Conservation (phyloP, 1,139 yeast genomes). For the Scheffersomyces insectosa region DNA sequence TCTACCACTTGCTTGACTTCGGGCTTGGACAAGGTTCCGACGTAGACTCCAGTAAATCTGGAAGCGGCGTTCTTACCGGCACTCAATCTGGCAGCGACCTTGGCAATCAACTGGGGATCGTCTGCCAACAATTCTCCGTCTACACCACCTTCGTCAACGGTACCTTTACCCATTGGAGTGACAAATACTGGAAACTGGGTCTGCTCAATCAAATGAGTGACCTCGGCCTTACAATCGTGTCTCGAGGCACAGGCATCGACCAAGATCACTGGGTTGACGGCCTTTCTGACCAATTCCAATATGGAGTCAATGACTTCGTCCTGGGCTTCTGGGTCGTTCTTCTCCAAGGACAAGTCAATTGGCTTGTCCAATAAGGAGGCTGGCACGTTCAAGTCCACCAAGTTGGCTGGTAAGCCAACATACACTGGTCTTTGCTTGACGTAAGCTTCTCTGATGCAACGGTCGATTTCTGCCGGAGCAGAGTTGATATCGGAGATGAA, state of each 20-base stretch:
- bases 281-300: conserved; percentile 50
- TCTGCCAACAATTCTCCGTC: conserved; percentile 27
- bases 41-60: conserved; percentile 84
- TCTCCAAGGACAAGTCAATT: conserved; percentile 59
- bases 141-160: conserved; percentile 61
- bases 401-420: conserved; percentile 79
- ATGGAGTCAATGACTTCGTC: conserved; percentile 66
- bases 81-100: conserved; percentile 25
- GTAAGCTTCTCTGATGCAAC: conserved; percentile 72
- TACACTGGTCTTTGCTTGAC: conserved; percentile 80
- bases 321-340: conserved; percentile 71
- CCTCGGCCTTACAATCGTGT: conserved; percentile 67
- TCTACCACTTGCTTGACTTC: conserved; percentile 78
- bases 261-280: conserved; percentile 70
- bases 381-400: conserved; percentile 66
- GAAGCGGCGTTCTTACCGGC: conserved; percentile 45
- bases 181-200: conserved; percentile 84
- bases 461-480: conserved; percentile 72
- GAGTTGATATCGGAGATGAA: conserved; percentile 59
- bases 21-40: conserved; percentile 76
- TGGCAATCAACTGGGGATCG: conserved; percentile 27
- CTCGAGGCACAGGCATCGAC: conserved; percentile 89
- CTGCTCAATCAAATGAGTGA: conserved; percentile 58
- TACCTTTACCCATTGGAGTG: conserved; percentile 90
- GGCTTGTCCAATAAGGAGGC: conserved; percentile 58